Base-by-base conservation (phyloP, 2,329 filamentous ascomycete species). In the Fusarium odoratissimum region DNA sequence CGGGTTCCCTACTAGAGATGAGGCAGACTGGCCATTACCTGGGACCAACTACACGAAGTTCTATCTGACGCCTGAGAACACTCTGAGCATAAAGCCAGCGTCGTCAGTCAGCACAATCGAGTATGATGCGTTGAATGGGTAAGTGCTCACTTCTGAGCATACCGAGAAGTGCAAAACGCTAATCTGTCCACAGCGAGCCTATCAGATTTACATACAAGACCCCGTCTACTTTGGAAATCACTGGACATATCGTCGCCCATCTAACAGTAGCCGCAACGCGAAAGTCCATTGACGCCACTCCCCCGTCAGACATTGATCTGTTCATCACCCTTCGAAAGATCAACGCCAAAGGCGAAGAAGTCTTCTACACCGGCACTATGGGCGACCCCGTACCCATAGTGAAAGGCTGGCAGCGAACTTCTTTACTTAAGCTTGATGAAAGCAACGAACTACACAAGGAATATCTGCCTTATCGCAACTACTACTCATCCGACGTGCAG, bases 11-110 rank as follows among this genome's bases (percentile, higher is more conserved):
- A 83, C 87, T 25, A 84, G 91, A 9, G 82, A 83, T 5, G 91
- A 93, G 77, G 82, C 79, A 10, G 89, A 89, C 59, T 93, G 91
- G 91, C 92, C 91, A 0, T 88, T 93, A 52, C 85, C 89, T 3
- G 81, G 90, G 38, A 93, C 91, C 1, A 76, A 86, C 63, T 93
- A 92, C 77, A 90, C 86, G 0, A 86, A 85, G 21, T 92, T 85
- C 79, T 89, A 88, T 76, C 84, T 93, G 19, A 87, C 86, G 0
- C 82, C 86, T 0, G 81, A 86, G 72, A 77, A 7, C 79, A 90
- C 10, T 51, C 37, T 9, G 41, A 60, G 54, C 37, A 55, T 38
- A 45, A 38, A 9, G 21, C 60, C 16, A 8, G 38, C 12, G 5
- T 67, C 17, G 69, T 64, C 30, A 61, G 75, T 33, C 57, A 74